Evolutionary conservation across 2,329 filamentous ascomycete genomes (phyloP).

Genomic region (Alternaria gaisen): DNA sequence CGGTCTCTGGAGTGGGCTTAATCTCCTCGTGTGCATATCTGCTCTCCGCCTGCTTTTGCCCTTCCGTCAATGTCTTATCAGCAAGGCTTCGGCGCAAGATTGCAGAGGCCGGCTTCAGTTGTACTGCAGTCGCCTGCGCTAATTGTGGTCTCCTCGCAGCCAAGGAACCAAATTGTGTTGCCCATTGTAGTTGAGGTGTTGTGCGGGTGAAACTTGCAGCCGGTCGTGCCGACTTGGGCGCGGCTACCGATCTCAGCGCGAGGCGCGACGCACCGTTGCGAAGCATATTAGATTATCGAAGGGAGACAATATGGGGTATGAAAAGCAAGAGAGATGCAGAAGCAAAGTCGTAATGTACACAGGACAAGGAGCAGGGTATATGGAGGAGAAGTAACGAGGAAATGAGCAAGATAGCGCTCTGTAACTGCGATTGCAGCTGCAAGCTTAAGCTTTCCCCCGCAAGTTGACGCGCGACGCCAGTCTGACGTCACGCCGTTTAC

Average conservation of each 20-base stretch:
- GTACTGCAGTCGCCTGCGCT: conserved; percentile 16
- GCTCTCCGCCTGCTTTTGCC: conserved; percentile 66
- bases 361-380: conserved; percentile 5
- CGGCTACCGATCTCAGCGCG: conserved; percentile 50
- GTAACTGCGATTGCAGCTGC: conserved; percentile 4
- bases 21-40: conserved; percentile 65
- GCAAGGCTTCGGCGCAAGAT: conserved; percentile 54
- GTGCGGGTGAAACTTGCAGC: conserved; percentile 34
- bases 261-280: conserved; percentile 56
- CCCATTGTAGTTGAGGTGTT: conserved; percentile 44
- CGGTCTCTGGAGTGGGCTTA: conserved; percentile 66
- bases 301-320: neutral
- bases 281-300: conserved; percentile 48
- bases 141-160: conserved; percentile 44
- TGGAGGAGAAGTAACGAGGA: conserved; percentile 15
- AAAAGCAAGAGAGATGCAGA: neutral
- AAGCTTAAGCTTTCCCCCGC: conserved; percentile 12
- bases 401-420: neutral
- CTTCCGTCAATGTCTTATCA: conserved; percentile 53
- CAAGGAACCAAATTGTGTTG: conserved; percentile 55
- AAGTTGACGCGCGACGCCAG: conserved; percentile 16
- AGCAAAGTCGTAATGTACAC: neutral
- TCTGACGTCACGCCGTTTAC: conserved; percentile 17
- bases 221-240: conserved; percentile 40
- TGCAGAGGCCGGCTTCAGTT: conserved; percentile 44